Evolutionary conservation across 371 early-diverging fungal species (phyloP).

Genomic region (Rhizomucor miehei): DNA sequence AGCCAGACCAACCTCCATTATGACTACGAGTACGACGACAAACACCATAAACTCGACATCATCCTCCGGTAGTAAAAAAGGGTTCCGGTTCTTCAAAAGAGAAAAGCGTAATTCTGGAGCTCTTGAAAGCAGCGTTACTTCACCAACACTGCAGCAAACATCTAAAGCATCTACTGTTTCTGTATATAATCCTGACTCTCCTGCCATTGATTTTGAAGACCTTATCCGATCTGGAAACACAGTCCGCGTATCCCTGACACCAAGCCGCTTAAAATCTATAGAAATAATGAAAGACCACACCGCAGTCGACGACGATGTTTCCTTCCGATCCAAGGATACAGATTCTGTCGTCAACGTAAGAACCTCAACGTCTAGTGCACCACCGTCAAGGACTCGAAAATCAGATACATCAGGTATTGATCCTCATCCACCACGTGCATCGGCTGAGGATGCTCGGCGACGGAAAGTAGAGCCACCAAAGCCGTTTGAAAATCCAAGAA

Average conservation of each 20-base stretch:
- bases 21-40: conserved; percentile 16
- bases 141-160: conserved; percentile 2
- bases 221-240: conserved; percentile 57
- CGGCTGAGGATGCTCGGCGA: conserved; percentile 1
- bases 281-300: conserved; percentile 38
- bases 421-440: conserved; percentile 3
- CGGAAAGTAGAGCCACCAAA: conserved; percentile 5
- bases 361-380: conserved; percentile 1
- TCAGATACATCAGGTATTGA: conserved; percentile 4
- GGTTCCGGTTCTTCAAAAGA: conserved; percentile 17
- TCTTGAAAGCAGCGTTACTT: conserved; percentile 2
- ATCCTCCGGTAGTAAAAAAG: conserved; percentile 14
- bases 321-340: background rate
- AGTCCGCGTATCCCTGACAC: conserved; percentile 58
- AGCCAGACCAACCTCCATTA: conserved; percentile 14
- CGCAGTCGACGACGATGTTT: conserved; percentile 8
- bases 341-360: conserved; percentile 6
- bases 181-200: conserved; percentile 23
- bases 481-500: conserved; percentile 14
- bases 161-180: conserved; percentile 5
- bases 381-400: conserved; percentile 1
- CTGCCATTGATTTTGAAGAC: conserved; percentile 51
- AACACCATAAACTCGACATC: conserved; percentile 4
- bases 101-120: conserved; percentile 7
- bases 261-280: conserved; percentile 57